Evolutionary conservation across 1,284 basidiomycete species (phyloP), one percentile per base, ranked within the genome.

Genomic region (Psilocybe mexicana): DNA sequence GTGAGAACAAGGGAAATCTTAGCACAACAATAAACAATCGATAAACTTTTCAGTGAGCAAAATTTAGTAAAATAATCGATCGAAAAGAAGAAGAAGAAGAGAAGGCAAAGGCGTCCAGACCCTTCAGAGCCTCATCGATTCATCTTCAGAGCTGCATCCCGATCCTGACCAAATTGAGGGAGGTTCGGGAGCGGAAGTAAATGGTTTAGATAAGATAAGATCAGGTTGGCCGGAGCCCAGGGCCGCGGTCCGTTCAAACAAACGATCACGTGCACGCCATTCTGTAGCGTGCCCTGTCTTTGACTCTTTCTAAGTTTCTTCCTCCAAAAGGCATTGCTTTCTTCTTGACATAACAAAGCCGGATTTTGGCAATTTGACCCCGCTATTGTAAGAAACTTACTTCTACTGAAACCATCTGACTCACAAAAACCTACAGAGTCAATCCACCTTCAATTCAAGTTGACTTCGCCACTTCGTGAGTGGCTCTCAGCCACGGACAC

Each of bases 131-230:
- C 1, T 18, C 18, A 18, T 18, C 18, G 18, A 18, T 18, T 18
- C 18, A 18, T 18, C 18, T 18, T 18, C 18, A 18, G 18, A 18
- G 18, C 18, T 18, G 18, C 18, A 18, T 18, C 18, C 18, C 18
- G 18, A 18, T 18, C 18, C 18, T 18, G 18, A 33, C 30, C 4
- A 33, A 33, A 33, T 33, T 33, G 30, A 33, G 8, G 30, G 30
- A 33, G 30, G 8, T 6, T 33, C 30, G 30, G 30, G 30, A 33
- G 30, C 4, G 5, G 30, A 33, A 33, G 1, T 33, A 8, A 33
- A 33, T 33, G 1, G 30, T 33, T 49, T 24, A 44, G 52, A 58
- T 58, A 58, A 58, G 57, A 57, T 57, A 42, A 47, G 44, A 57
- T 57, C 24, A 42, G 3, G 2, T 23, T 23, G 8, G 30, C 14